These are phyloP conservation scores for Abrus precatorius DNA, from an alignment of 306 rosid species.

Conservation along the genomic window DNA sequence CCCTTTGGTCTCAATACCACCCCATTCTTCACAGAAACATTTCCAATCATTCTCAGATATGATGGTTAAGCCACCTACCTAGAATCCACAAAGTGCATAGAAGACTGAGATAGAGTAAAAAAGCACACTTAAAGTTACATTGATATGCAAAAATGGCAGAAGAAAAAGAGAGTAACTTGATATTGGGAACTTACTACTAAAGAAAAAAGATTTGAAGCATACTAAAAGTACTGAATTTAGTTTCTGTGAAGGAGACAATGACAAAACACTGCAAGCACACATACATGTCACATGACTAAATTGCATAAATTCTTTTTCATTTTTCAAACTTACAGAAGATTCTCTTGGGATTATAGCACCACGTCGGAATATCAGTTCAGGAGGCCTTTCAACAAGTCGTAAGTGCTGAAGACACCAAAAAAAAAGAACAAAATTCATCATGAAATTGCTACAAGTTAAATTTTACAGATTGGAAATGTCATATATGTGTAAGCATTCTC, in stretches of 20 bases:
- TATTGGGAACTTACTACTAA: neutral
- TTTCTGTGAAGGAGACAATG: constrained; percentile 13
- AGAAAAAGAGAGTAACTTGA: constrained; percentile 7
- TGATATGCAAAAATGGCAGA: constrained; percentile 25
- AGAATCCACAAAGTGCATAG: constrained; percentile 57
- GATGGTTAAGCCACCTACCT: constrained; percentile 80
- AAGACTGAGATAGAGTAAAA: constrained; percentile 20
- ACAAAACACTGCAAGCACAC: neutral
- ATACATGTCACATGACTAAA: constrained; percentile 27
- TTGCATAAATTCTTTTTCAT: neutral
- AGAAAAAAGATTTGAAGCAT: neutral
- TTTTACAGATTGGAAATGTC: constrained; percentile 24
- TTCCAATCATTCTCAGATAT: constrained; percentile 93
- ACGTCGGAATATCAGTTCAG: constrained; percentile 84
- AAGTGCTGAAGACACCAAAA: constrained; percentile 69
- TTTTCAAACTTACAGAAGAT: constrained; percentile 67
- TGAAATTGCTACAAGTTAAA: constrained; percentile 35
- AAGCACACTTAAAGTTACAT: constrained; percentile 39
- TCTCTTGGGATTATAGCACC: constrained; percentile 73
- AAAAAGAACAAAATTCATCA: constrained; percentile 29
- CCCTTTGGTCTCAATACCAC: constrained; percentile 69
- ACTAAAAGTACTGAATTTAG: constrained; percentile 9
- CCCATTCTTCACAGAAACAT: constrained; percentile 93
- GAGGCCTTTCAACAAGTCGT: constrained; percentile 84
- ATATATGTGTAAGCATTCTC: constrained; percentile 25